Evolutionary conservation across 176 grass and related monocot genomes (phyloP), one percentile per base, ranked within the genome.

Genomic region (Juncus inflexus): DNA sequence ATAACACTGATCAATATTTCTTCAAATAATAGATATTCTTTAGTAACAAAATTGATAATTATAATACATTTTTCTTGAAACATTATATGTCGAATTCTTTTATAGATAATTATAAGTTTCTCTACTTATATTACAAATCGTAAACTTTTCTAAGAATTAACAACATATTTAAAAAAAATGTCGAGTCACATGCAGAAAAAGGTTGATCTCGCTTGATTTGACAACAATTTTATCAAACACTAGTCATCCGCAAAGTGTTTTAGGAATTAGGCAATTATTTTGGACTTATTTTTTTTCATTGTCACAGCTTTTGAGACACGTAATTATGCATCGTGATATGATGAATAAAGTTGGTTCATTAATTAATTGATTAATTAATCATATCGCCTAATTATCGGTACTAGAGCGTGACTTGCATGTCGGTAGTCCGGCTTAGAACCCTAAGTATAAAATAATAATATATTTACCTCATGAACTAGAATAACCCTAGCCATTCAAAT

Each of bases 371-470:
- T 70, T 73, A 74, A 47, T 47, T 47, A 47, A 47, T 9, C 4
- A 47, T 47, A 9, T 47, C 6, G 43, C 60, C 72, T 7, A 55
- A 55, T 85, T 58, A 70, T 70, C 67, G 78, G 63, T 82, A 80
- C 40, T 70, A 87, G 84, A 82, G 81, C 63, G 58, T 76, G 60
- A 59, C 76, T 85, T 8, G 73, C 76, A 80, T 78, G 82, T 78
- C 64, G 79, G 76, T 68, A 69, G 65, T 53, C 70, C 67, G 45
- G 60, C 40, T 56, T 63, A 70, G 81, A 63, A 77, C 85, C 70
- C 73, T 77, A 84, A 28, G 15, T 58, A 28, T 11, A 53, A 58
- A 40, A 57, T 37, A 40, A 47, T 55, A 67, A 12, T 19, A 15
- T 61, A 50, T 77, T 14, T 55, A 2, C 38, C 69, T 45, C 37